Base-by-base conservation (phyloP, 768 basidiomycete species). In the Mycena epipterygia region DNA sequence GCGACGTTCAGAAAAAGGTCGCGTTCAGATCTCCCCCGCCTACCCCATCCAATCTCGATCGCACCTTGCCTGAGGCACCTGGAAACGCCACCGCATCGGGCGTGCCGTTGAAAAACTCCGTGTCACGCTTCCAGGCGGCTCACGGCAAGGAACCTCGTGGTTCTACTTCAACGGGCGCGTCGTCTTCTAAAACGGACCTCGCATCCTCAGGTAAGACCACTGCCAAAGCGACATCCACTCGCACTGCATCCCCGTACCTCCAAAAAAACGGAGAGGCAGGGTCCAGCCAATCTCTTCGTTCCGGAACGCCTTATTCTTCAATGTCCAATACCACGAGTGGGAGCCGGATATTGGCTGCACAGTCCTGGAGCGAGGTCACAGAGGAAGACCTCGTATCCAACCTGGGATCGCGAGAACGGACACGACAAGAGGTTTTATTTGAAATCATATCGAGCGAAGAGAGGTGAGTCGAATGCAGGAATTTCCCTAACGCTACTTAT, bases 371-470 rank as follows among this genome's bases (percentile, higher is more conserved):
- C 77, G 95, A 97, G 79, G 93, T 92, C 72, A 95, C 96, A 13
- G 96, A 97, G 79, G 95, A 95, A 64, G 97, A 98, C 80, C 89
- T 98, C 48, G 94, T 98, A 23, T 91, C 92, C 51, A 95, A 98
- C 77, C 85, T 98, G 39, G 95, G 96, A n/a, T 91, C 95, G 51
- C 90, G 95, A 69, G 97, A 98, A 79, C 90, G 97, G 67, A 98
- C 97, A 42, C 89, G 97, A 60, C 97, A 98, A 81, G 97, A 98
- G 83, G 97, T 98, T 8, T 81, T 98, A 30, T 98, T 95, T 85
- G 97, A 98, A 84, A 98, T 98, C 73, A 96, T 98, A 56, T 93
- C 94, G 33, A 96, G 95, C 74, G 97, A 98, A 83, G 96, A 98
- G 80, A 90, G 96, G 95, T 95, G 76, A 58, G 89, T 81, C 29